Evolutionary conservation across 2,329 filamentous ascomycete genomes (phyloP).

Genomic region (Alternaria infectoria): DNA sequence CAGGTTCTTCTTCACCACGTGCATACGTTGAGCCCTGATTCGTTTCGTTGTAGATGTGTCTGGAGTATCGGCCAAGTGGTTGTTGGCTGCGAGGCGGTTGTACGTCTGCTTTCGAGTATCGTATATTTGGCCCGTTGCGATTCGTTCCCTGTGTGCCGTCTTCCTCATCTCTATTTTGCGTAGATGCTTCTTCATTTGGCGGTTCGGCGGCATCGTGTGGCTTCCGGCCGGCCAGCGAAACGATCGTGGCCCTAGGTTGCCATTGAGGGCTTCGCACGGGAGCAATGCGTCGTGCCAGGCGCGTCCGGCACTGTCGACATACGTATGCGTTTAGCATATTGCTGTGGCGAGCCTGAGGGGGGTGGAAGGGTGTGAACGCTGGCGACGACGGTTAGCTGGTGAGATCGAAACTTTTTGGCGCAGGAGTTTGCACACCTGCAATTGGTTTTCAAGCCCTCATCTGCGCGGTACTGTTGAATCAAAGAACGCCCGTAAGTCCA

Average conservation of each 20-base stretch:
- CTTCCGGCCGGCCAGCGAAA: slow-evolving; percentile 30
- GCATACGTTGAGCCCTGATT: background rate
- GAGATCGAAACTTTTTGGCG: background rate
- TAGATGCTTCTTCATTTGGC: slow-evolving; percentile 9
- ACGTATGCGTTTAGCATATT: slow-evolving; percentile 43
- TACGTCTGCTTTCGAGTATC: no score
- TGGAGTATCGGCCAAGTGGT: slow-evolving; percentile 22
- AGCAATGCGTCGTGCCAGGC: slow-evolving; percentile 22
- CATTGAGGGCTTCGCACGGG: slow-evolving; percentile 29
- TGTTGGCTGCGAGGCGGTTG: background rate
- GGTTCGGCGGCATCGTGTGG: slow-evolving; percentile 12
- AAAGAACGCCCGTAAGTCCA: background rate
- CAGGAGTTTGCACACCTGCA: background rate
- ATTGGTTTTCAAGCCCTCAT: background rate
- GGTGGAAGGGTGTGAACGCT: slow-evolving; percentile 1
- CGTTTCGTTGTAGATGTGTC: slow-evolving; percentile 6
- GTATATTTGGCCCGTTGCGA: background rate
- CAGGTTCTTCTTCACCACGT: background rate
- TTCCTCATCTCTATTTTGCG: slow-evolving; percentile 2
- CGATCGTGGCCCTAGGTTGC: slow-evolving; percentile 41
- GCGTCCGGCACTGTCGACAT: slow-evolving; percentile 41
- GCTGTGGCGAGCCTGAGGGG: slow-evolving; percentile 3
- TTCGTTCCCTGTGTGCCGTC: background rate
- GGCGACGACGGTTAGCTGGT: slow-evolving; percentile 2
- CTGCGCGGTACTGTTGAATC: background rate